A percentile compares a stretch with the other conserved stretches of the same genome.
phyloP scores from a whole-genome alignment of 1,284 basidiomycete species.

The Trichosporon sp. region DNA sequence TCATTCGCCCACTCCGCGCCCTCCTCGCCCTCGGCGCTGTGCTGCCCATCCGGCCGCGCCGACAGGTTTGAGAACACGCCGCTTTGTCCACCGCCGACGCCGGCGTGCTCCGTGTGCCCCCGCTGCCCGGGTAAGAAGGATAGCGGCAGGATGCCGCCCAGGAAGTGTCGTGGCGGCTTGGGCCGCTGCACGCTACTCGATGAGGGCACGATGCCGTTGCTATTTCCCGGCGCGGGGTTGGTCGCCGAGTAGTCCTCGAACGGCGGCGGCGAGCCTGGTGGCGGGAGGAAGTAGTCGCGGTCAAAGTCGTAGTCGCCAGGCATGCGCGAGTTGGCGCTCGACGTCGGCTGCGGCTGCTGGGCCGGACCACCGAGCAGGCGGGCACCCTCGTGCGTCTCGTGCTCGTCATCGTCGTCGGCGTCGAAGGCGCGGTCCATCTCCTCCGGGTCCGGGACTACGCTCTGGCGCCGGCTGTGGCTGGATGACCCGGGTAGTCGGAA shows the following conservation, averaged over 20 bases:
- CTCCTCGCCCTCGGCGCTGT: constrained; percentile 56
- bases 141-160: constrained; percentile 66
- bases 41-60: constrained; percentile 69
- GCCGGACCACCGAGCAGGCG: constrained; percentile 1
- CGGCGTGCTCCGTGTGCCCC: constrained; percentile 19
- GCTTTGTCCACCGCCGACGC: constrained; percentile 68
- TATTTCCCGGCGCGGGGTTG: constrained; percentile 64
- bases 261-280: constrained; percentile 74
- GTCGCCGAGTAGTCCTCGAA: constrained; percentile 58
- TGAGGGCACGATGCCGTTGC: constrained; percentile 65
- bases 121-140: constrained; percentile 59
- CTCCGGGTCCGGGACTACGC: constrained; percentile 35
- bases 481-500: constrained; percentile 14
- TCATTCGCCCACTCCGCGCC: constrained; percentile 64
- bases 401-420: constrained; percentile 31
- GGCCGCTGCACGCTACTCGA: constrained; percentile 48
- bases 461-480: constrained; percentile 15
- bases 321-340: constrained; percentile 18
- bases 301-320: constrained; percentile 71
- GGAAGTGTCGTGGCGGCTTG: constrained; percentile 57
- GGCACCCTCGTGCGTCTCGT: constrained; percentile 23
- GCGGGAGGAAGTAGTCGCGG: constrained; percentile 60
- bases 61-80: constrained; percentile 94
- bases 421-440: constrained; percentile 49
- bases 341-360: background rate